Evolutionary conservation across 352 stramenopile species (phyloP).

Genomic region (Phytophthora cryptogea): DNA sequence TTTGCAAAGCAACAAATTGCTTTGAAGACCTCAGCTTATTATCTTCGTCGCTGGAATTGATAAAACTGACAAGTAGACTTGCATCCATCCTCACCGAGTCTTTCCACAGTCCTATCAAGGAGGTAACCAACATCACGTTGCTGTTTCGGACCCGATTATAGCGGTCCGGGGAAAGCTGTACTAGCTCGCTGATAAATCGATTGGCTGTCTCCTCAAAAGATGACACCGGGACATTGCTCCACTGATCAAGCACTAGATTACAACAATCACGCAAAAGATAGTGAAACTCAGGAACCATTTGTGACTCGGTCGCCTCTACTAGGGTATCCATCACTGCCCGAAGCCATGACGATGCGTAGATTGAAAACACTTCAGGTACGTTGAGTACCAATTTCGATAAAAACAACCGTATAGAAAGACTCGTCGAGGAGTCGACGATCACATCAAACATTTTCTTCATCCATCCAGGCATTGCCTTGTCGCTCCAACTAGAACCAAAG

Average conservation of each 20-base stretch:
- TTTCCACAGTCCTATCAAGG: conserved; percentile 67
- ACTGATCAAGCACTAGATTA: conserved; percentile 54
- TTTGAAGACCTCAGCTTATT: conserved; percentile 45
- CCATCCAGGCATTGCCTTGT: conserved; percentile 68
- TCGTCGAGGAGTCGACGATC: conserved; percentile 38
- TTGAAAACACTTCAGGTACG: conserved; percentile 55
- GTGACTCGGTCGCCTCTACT: conserved; percentile 47
- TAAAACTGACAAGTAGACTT: conserved; percentile 39
- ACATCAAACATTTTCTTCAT: conserved; percentile 79
- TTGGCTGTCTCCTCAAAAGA: conserved; percentile 28
- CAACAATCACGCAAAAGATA: conserved; percentile 83
- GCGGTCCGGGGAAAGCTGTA: conserved; percentile 59
- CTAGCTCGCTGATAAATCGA: conserved; percentile 61
- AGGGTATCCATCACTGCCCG: conserved; percentile 56
- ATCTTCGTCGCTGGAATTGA: conserved; percentile 48
- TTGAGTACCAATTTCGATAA: conserved; percentile 77
- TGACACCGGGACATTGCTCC: conserved; percentile 42
- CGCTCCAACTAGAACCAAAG: conserved; percentile 60
- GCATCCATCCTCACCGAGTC: conserved; percentile 44
- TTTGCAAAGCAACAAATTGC: conserved; percentile 59
- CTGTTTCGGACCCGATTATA: conserved; percentile 65
- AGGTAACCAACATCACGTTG: conserved; percentile 63
- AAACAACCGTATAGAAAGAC: conserved; percentile 72
- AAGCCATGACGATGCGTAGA: conserved; percentile 58
- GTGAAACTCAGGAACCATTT: conserved; percentile 55